A percentile compares a stretch with the other conserved stretches of the same genome.
These are phyloP conservation scores for Schizonepeta tenuifolia DNA, from an alignment of 257 asterid species.

Conservation along the genomic window DNA sequence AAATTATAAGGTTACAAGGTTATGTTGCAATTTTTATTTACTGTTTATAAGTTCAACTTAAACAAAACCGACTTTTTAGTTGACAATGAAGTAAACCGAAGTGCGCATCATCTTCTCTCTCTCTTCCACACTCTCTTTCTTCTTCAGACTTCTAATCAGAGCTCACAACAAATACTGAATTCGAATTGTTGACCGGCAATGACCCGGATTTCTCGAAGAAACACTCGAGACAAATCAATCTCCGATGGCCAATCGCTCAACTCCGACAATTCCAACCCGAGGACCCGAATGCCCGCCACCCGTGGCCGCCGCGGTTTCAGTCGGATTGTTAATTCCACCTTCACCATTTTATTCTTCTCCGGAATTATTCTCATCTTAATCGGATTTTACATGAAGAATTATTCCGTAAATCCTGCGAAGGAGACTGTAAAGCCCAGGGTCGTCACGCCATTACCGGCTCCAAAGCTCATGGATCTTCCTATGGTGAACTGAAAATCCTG, in stretches of 20 bases:
- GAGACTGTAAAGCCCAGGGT: slow-evolving; percentile 65
- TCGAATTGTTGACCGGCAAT: slow-evolving; percentile 37
- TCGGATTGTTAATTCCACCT: slow-evolving; percentile 40
- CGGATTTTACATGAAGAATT: slow-evolving; percentile 45
- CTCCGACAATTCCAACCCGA: slow-evolving; percentile 26
- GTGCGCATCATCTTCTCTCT: background rate
- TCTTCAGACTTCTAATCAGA: slow-evolving; percentile 16
- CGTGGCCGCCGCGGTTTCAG: slow-evolving; percentile 41
- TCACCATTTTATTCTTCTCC: slow-evolving; percentile 40
- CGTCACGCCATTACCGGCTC: slow-evolving; percentile 88
- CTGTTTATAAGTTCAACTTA: too few relatives aligned
- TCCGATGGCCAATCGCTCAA: slow-evolving; percentile 41
- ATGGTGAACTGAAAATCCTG: slow-evolving; percentile 49
- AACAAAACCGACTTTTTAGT: too few relatives aligned
- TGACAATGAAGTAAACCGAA: background rate
- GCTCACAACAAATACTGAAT: slow-evolving; percentile 11
- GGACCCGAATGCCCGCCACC: slow-evolving; percentile 39
- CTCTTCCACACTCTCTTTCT: background rate
- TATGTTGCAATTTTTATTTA: too few relatives aligned
- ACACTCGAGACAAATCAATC: slow-evolving; percentile 41
- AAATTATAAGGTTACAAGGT: too few relatives aligned
- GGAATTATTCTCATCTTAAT: slow-evolving; percentile 44
- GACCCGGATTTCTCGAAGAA: slow-evolving; percentile 65
- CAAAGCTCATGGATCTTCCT: slow-evolving; percentile 91
- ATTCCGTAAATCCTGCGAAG: slow-evolving; percentile 39